These are phyloP conservation scores for Phanerochaete carnosa DNA, from an alignment of 768 basidiomycete species.

Conservation along the genomic window DNA sequence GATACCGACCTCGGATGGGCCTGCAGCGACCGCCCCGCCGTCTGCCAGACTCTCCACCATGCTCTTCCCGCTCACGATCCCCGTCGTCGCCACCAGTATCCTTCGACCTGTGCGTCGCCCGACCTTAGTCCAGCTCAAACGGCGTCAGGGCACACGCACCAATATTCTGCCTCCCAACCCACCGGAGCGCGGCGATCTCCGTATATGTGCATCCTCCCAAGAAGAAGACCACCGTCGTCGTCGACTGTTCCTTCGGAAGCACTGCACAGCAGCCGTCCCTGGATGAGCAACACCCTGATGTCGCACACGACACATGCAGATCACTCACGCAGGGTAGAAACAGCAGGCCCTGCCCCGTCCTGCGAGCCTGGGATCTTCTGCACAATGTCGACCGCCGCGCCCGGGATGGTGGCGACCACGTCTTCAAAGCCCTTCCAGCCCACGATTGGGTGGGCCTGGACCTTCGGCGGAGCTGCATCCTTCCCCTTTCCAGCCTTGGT, in stretches of 20 bases:
- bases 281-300: background rate
- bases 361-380: conserved; percentile 39
- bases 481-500: conserved; percentile 35
- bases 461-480: conserved; percentile 36
- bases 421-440: conserved; percentile 99
- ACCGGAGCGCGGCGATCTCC: conserved; percentile 92
- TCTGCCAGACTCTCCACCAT: conserved; percentile 68
- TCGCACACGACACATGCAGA: background rate
- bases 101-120: conserved; percentile 57
- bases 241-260: conserved; percentile 53
- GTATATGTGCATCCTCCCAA: conserved; percentile 96
- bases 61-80: conserved; percentile 78
- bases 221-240: conserved; percentile 93
- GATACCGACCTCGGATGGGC: conserved; percentile 40
- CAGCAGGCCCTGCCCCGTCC: conserved; percentile 23
- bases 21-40: conserved; percentile 29
- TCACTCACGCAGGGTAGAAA: conserved; percentile 32
- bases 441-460: conserved; percentile 86
- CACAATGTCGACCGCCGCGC: conserved; percentile 78
- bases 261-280: conserved; percentile 27
- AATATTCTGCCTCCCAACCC: conserved; percentile 83
- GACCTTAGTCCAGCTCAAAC: background rate
- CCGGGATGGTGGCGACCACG: conserved; percentile 75
- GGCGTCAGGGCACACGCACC: conserved; percentile 41
- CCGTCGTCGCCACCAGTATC: conserved; percentile 89